phyloP scores from a whole-genome alignment of 106 monocot species.

The Apostasia ramifera region DNA sequence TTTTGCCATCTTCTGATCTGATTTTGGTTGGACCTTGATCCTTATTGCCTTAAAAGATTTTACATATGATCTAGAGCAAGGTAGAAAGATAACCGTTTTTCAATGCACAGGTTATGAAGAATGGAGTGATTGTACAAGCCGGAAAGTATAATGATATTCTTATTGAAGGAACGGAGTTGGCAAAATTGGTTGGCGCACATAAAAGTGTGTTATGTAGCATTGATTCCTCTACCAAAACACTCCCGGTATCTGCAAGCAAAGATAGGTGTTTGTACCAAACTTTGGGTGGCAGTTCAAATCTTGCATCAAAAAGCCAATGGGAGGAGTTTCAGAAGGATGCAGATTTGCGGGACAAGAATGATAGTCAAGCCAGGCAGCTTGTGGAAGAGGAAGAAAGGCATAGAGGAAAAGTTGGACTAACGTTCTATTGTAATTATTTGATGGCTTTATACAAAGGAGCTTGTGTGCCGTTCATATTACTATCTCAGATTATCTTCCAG shows the following conservation, averaged over 20 bases:
- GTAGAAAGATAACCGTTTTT: no score
- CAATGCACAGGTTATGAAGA: slow-evolving; percentile 34
- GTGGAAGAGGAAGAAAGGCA: slow-evolving; percentile 75
- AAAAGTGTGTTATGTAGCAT: slow-evolving; percentile 30
- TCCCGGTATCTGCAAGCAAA: neutral
- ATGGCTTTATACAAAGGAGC: slow-evolving; percentile 48
- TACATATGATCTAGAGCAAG: no score
- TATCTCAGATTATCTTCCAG: slow-evolving; percentile 50
- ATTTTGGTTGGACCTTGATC: neutral
- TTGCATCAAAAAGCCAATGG: neutral
- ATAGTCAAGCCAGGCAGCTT: slow-evolving; percentile 29
- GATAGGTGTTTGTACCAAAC: neutral
- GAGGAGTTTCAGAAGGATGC: slow-evolving; percentile 10
- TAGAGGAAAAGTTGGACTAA: slow-evolving; percentile 57
- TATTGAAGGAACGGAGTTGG: slow-evolving; percentile 41
- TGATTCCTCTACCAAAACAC: slow-evolving; percentile 7
- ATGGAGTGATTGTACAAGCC: slow-evolving; percentile 53
- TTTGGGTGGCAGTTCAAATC: neutral
- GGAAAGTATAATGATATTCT: slow-evolving; percentile 62
- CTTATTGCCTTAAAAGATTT: neutral
- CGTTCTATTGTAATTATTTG: slow-evolving; percentile 63
- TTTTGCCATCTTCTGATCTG: slow-evolving; percentile 1
- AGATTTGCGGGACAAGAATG: slow-evolving; percentile 12
- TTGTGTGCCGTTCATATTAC: slow-evolving; percentile 41
- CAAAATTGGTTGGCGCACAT: slow-evolving; percentile 58